Conservation (phyloP, 345 rosid species). For the Populus tremula region DNA sequence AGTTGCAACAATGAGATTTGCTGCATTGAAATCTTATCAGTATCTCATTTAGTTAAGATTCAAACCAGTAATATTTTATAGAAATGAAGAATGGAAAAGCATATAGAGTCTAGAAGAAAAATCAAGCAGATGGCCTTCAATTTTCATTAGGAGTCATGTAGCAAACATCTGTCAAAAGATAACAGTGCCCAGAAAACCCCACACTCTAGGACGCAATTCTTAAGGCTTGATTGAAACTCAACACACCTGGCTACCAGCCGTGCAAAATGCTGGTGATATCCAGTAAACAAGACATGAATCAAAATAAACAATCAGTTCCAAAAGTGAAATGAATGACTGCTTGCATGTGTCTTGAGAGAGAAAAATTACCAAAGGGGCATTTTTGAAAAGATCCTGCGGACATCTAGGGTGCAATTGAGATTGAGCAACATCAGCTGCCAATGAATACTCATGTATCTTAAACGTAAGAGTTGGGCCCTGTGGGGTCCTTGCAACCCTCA, state of each 20-base stretch:
- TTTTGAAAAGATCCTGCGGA: constrained; percentile 88
- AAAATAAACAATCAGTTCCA: neutral
- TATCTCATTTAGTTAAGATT: neutral
- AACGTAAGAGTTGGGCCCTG: constrained; percentile 93
- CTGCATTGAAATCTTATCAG: neutral
- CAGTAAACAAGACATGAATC: neutral
- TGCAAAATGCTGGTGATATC: neutral
- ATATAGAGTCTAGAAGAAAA: neutral
- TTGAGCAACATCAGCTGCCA: constrained; percentile 73
- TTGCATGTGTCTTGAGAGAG: neutral
- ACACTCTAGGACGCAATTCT: neutral
- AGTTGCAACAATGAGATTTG: neutral
- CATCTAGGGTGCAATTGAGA: constrained; percentile 88
- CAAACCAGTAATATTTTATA: neutral
- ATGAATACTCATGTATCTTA: constrained; percentile 69
- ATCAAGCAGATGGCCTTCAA: neutral
- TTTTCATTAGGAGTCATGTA: neutral
- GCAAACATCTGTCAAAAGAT: neutral
- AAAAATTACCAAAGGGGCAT: constrained; percentile 67
- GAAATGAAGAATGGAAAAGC: neutral
- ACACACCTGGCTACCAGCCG: neutral
- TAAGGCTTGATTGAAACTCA: neutral
- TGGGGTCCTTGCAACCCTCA: constrained; percentile 89
- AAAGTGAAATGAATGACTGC: neutral
- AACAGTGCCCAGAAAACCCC: neutral